A percentile compares a stretch with the other conserved stretches of the same genome.
These are phyloP conservation scores for Prillingera fragicola DNA, from an alignment of 1,284 basidiomycete species.

Conservation along the genomic window DNA sequence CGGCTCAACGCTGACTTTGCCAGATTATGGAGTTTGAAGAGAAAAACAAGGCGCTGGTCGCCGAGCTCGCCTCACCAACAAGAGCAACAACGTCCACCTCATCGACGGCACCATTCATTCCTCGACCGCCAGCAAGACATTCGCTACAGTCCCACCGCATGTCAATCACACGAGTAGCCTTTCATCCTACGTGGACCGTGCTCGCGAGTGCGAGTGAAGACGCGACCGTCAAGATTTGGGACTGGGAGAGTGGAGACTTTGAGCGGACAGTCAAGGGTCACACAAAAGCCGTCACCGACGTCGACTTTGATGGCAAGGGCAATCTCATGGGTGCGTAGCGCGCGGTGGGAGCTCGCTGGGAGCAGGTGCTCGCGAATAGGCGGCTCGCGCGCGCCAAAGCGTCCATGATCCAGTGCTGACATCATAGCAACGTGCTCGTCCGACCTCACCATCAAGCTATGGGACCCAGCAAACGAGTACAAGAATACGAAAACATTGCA, in stretches of 20 bases:
- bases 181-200: slow-evolving; percentile 79
- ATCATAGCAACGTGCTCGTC: slow-evolving; percentile 76
- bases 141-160: slow-evolving; percentile 73
- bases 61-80: slow-evolving; percentile 58
- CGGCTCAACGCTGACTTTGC: slow-evolving; percentile 2
- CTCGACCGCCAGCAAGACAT: slow-evolving; percentile 70
- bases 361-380: not conserved
- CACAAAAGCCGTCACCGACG: slow-evolving; percentile 79
- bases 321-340: slow-evolving; percentile 62
- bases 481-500: slow-evolving; percentile 79
- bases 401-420: not conserved
- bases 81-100: slow-evolving; percentile 51
- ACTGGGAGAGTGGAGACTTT: slow-evolving; percentile 91
- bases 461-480: slow-evolving; percentile 84
- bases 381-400: no score
- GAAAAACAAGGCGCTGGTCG: slow-evolving; percentile 65
- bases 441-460: slow-evolving; percentile 83
- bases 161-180: slow-evolving; percentile 69
- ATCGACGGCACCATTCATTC: slow-evolving; percentile 67
- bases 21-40: slow-evolving; percentile 87
- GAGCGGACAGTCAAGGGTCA: slow-evolving; percentile 88
- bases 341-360: not conserved
- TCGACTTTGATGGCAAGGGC: slow-evolving; percentile 82
- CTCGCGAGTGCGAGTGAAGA: slow-evolving; percentile 82
- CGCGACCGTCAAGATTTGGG: slow-evolving; percentile 84